Conservation (phyloP, 2,329 filamentous ascomycete genomes). For the Talaromyces sp. region DNA sequence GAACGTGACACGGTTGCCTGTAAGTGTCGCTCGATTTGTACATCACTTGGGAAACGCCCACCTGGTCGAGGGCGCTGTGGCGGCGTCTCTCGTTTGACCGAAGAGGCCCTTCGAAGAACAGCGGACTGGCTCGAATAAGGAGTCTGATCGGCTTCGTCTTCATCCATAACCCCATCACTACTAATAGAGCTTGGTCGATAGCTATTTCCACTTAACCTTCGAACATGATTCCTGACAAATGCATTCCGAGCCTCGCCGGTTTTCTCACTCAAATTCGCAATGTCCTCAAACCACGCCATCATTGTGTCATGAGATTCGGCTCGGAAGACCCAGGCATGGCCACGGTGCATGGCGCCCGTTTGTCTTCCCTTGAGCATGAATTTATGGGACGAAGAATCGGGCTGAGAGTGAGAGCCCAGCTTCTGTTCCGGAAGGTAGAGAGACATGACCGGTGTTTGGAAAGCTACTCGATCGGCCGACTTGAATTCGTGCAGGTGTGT, state of each 20-base stretch:
- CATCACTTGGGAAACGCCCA: slow-evolving; percentile 93
- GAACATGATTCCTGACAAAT: slow-evolving; percentile 76
- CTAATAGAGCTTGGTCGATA: slow-evolving; percentile 57
- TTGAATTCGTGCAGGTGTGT: slow-evolving; percentile 99
- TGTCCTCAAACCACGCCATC: slow-evolving; percentile 94
- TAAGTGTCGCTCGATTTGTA: slow-evolving; percentile 81
- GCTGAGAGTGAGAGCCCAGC: slow-evolving; percentile 81
- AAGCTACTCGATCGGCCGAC: slow-evolving; percentile 80
- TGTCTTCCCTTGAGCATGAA: slow-evolving; percentile 97
- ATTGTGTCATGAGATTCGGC: slow-evolving; percentile 80
- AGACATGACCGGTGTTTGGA: slow-evolving; percentile 90
- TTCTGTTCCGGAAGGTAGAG: slow-evolving; percentile 93
- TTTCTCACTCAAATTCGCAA: slow-evolving; percentile 82
- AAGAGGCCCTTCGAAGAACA: slow-evolving; percentile 34
- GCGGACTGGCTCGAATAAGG: slow-evolving; percentile 58
- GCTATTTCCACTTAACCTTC: slow-evolving; percentile 66
- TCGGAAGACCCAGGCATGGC: slow-evolving; percentile 64
- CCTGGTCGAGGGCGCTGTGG: slow-evolving; percentile 76
- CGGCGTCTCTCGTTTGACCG: slow-evolving; percentile 33
- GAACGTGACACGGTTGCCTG: slow-evolving; percentile 72
- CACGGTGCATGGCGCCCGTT: slow-evolving; percentile 84
- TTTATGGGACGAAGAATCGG: slow-evolving; percentile 83
- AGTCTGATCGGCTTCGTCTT: slow-evolving; percentile 62
- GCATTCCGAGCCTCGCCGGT: slow-evolving; percentile 81
- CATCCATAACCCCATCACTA: slow-evolving; percentile 72